Percentiles rank a stretch among this genome's conserved stretches.
Conservation (phyloP, 2,329 filamentous ascomycete species). For the Canariomyces notabilis region DNA sequence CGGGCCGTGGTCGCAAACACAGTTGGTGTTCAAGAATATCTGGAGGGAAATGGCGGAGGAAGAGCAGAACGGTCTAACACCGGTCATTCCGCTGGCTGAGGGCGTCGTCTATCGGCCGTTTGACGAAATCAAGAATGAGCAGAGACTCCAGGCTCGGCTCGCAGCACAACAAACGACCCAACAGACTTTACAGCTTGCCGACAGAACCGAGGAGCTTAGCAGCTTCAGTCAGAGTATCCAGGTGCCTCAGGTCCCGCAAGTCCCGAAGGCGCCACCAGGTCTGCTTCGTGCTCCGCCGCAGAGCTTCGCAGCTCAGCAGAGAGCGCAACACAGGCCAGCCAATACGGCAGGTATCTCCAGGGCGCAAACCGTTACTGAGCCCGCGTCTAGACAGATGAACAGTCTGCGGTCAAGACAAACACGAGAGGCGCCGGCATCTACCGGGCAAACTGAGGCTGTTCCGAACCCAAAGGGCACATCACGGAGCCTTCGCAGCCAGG, state of each 20-base stretch:
- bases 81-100: conserved; percentile 56
- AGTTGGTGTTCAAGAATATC: conserved; percentile 49
- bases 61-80: conserved; percentile 61
- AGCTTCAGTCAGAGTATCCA: conserved; percentile 18
- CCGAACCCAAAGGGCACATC: conserved; percentile 11
- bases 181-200: conserved; percentile 12
- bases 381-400: conserved; percentile 24
- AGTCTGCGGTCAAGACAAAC: conserved; percentile 13
- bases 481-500: conserved; percentile 22
- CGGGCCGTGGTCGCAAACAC: conserved; percentile 47
- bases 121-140: conserved; percentile 55
- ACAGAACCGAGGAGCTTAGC: conserved; percentile 32
- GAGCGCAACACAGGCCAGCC: conserved; percentile 49
- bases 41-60: conserved; percentile 66
- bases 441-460: conserved; percentile 10
- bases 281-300: conserved; percentile 53
- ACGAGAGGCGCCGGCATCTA: conserved; percentile 21
- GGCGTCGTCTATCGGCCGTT: conserved; percentile 61
- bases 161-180: conserved; percentile 16
- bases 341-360: conserved; percentile 27
- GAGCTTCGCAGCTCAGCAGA: conserved; percentile 62
- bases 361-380: conserved; percentile 31
- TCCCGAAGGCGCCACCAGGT: conserved; percentile 34
- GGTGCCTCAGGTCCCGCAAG: no score
- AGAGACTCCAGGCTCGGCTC: conserved; percentile 34